Evolutionary conservation across 148 eudicot species (phyloP), one percentile per base, ranked within the genome.

Genomic region (Euryodendron excelsum): DNA sequence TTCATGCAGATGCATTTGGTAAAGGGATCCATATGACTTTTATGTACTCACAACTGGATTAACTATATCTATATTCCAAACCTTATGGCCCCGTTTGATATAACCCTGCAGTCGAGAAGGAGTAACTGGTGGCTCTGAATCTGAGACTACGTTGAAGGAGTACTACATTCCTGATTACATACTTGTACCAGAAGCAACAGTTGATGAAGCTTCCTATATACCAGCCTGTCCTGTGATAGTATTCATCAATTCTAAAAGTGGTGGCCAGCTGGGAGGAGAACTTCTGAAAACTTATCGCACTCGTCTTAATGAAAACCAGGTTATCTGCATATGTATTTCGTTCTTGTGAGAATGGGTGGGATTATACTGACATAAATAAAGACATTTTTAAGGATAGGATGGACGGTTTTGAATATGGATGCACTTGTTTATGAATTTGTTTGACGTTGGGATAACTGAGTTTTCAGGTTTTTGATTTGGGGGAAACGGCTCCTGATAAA

Each of bases 251-350:
- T 78, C 81, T 8, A 82, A 60, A 75, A 82, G 85, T 66, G 85
- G 85, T 27, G 82, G 85, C 36, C 85, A 82, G 67, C 82, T 82
- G 10, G 85, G 85, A 30, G 85, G 81, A 41, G 82, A 82, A 13
- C 85, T 82, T 74, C 85, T 82, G 20, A 25, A 44, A 27, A 78
- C 78, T 71, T 82, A 82, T 53, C 23, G 69, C 20, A 33, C 75
- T 55, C 71, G 74, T 44, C 85, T 82, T n/a, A 82, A 82, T 48
- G 14, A 64, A 73, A 78, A 78, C 34, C 84, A 78, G 78, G 81
- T 78, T n/a, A 69, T 14, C 12, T 17, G 30, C 30, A 25, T 50
- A 1, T 50, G 2, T 59, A 33, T 25, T 31, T 60, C 23, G 17
- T 23, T 28, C 11, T 78, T 28, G 20, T 33, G 21, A 52, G 37